Percentiles rank a stretch among this genome's conserved stretches.
Evolutionary conservation across 495 filamentous ascomycete species (phyloP).

Genomic region (Neurospora sp.): DNA sequence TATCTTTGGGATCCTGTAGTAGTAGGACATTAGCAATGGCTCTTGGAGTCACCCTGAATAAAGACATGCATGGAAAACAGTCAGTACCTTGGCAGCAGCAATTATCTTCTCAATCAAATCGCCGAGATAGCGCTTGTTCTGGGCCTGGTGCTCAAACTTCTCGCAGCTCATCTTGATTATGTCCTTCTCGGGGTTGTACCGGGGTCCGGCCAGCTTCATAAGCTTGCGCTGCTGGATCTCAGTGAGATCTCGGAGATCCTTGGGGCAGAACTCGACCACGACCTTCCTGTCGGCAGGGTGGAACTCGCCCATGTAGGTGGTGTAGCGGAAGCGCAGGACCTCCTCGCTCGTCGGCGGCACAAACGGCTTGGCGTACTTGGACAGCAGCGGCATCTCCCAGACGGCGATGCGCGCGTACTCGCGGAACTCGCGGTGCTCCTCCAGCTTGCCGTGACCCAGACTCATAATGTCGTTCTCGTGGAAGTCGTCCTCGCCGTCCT

Average conservation of each 20-base stretch:
- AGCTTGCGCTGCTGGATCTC: slow-evolving; percentile 65
- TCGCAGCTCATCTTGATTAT: slow-evolving; percentile 87
- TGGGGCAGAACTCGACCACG: slow-evolving; percentile 73
- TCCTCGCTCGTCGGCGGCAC: slow-evolving; percentile 53
- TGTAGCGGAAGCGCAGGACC: slow-evolving; percentile 85
- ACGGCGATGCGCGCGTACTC: slow-evolving; percentile 79
- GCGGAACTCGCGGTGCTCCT: slow-evolving; percentile 79
- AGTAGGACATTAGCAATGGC: background rate
- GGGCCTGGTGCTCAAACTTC: slow-evolving; percentile 72
- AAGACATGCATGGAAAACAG: background rate
- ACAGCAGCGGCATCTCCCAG: slow-evolving; percentile 92
- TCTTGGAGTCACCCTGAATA: background rate
- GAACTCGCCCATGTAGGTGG: slow-evolving; percentile 88
- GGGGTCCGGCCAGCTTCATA: slow-evolving; percentile 74
- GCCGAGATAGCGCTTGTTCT: slow-evolving; percentile 91
- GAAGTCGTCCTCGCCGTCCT: slow-evolving; percentile 31
- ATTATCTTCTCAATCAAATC: slow-evolving; percentile 68
- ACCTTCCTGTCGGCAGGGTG: slow-evolving; percentile 91
- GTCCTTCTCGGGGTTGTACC: slow-evolving; percentile 82
- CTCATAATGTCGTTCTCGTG: slow-evolving; percentile 72
- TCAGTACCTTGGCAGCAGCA: slow-evolving; percentile 55
- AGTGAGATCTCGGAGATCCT: slow-evolving; percentile 51
- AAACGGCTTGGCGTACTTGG: slow-evolving; percentile 74
- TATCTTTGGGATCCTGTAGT: slow-evolving; percentile 55
- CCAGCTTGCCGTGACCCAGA: slow-evolving; percentile 74